Evolutionary conservation across 345 rosid genomes (phyloP).

Genomic region (Murraya koenigii): DNA sequence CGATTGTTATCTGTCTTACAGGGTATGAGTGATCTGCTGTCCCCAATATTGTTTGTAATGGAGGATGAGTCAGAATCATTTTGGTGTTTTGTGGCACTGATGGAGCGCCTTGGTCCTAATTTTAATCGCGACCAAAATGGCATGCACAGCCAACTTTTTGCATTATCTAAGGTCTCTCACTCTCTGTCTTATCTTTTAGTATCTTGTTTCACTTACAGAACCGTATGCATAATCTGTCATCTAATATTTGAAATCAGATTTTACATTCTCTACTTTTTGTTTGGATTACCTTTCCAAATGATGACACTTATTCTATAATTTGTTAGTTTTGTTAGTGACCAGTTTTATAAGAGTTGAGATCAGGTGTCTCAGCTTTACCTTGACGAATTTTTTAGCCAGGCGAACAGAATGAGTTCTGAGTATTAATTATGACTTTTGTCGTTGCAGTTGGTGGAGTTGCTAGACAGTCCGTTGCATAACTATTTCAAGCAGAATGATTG

Average conservation of each 20-base stretch:
- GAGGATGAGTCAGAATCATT: slow-evolving; percentile 87
- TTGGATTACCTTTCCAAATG: not conserved
- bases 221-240: not conserved
- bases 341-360: not conserved
- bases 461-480: slow-evolving; percentile 82
- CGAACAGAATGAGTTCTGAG: slow-evolving; percentile 11
- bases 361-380: not conserved
- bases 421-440: slow-evolving; percentile 15
- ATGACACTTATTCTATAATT: not conserved
- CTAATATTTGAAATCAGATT: not conserved
- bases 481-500: slow-evolving; percentile 94
- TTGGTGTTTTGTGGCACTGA: slow-evolving; percentile 94
- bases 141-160: slow-evolving; percentile 97
- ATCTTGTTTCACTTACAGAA: not conserved
- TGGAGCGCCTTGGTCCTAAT: slow-evolving; percentile 99
- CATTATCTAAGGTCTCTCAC: slow-evolving; percentile 77
- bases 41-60: slow-evolving; percentile 89
- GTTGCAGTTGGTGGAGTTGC: slow-evolving; percentile 86
- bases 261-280: not conserved
- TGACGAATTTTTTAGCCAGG: not conserved
- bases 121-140: slow-evolving; percentile 97
- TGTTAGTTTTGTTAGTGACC: not conserved
- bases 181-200: not conserved
- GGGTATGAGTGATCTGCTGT: slow-evolving; percentile 97
- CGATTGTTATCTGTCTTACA: slow-evolving; percentile 26